Evolutionary conservation across 2,329 filamentous ascomycete genomes (phyloP), one percentile per base, ranked within the genome.

Genomic region (Didymella pinodella): DNA sequence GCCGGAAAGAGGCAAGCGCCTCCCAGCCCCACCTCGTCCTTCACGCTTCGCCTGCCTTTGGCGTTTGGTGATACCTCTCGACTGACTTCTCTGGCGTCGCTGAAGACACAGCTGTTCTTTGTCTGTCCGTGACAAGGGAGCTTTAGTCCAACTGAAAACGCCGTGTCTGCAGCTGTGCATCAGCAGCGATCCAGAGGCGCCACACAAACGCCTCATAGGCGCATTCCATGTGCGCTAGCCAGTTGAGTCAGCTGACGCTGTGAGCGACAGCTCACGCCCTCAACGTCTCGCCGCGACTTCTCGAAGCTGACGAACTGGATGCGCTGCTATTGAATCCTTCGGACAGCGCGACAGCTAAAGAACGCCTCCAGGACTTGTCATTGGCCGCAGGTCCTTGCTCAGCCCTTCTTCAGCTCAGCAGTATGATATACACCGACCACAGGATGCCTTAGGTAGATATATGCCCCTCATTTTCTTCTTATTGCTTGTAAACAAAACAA

Each of bases 1-100:
- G 46, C 31, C 28, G 45, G 26, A 34, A 34, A 14, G 51, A 45
- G 32, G 32, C 40, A 32, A 43, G 41, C 46, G 26, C 22, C 22
- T 10, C 26, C 18, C 7, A 20, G 18, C 43, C 49, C 44, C 55
- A 38, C 32, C 40, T 28, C 6, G 12, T 31, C 26, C 43, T 26
- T 51, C 43, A 40, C 32, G 5, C 45, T 20, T 45, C 22, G 31
- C 31, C 22, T 45, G 38, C 14, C 20, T 5, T 26, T 14, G 18
- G 40, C 16, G 4, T 7, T 22, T 10, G 20, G 38, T 41, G 12
- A 25, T 20, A 41, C 38, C 38, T 22, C 5, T 11, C 38, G 18
- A 22, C 10, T 25, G 18, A 22, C 10, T 25, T 20, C 20, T 41
- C 5, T 41, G 25, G 14, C 10, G 31, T 51, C 48, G 16, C n/a